Evolutionary conservation across 192 early-diverging fungal genomes (phyloP).

Genomic region (Chytriomyces sp.): DNA sequence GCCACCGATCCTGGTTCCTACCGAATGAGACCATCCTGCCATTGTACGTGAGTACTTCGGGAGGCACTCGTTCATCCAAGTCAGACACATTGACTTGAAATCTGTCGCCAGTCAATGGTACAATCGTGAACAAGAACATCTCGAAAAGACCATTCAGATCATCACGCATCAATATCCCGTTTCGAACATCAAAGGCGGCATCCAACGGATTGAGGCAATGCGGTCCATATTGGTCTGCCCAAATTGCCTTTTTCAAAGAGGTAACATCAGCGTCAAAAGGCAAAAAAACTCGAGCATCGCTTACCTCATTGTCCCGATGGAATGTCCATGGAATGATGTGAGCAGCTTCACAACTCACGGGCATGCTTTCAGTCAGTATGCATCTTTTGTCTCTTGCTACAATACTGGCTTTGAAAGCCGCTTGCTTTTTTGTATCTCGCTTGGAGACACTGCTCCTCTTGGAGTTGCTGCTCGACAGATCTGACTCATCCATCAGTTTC

Average conservation of each 20-base stretch:
- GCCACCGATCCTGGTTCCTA: not conserved
- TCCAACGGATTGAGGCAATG: not conserved
- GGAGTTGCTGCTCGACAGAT: not conserved
- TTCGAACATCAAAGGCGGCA: not conserved
- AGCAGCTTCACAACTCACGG: not conserved
- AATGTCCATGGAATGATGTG: not conserved
- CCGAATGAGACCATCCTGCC: not conserved
- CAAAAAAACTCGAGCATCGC: not conserved
- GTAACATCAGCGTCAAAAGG: not conserved
- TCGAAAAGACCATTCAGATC: not conserved
- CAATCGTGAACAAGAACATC: not conserved
- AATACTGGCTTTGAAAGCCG: not conserved
- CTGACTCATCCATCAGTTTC: not conserved
- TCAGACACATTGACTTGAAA: not conserved
- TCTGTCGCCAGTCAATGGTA: not conserved
- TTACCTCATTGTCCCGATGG: not conserved
- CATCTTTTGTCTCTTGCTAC: not conserved
- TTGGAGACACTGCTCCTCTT: not conserved
- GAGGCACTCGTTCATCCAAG: not conserved
- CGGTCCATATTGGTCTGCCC: not conserved
- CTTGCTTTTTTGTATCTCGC: not conserved
- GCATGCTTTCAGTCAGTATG: not conserved
- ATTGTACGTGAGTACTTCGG: not conserved
- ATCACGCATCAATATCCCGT: not conserved
- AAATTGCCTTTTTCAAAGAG: not conserved